Evolutionary conservation across 805 yeast genomes (phyloP).

Genomic region (Saturnispora diversa): DNA sequence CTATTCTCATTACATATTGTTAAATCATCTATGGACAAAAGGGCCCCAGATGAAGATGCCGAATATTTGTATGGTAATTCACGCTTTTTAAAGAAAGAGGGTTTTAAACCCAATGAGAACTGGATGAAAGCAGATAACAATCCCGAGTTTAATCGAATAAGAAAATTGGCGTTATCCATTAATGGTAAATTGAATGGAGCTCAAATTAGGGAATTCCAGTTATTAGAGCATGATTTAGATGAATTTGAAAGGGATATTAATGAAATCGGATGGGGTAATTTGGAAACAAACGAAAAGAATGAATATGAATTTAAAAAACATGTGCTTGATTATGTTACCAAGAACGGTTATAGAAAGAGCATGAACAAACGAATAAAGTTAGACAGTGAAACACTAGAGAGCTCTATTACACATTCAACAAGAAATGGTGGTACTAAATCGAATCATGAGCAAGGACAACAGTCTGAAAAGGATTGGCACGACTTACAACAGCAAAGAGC

Average conservation of each 20-base stretch:
- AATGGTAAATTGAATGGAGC: slow-evolving; percentile 39
- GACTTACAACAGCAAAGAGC: slow-evolving; percentile 40
- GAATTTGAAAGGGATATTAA: slow-evolving; percentile 43
- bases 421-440: slow-evolving; percentile 30
- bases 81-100: background rate
- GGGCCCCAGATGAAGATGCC: too few species aligned
- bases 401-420: too few species aligned
- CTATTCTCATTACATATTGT: too few species aligned
- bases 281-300: slow-evolving; percentile 41
- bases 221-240: slow-evolving; percentile 39
- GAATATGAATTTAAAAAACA: slow-evolving; percentile 46
- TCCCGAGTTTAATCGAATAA: slow-evolving; percentile 25
- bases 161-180: slow-evolving; percentile 30
- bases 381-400: too few species aligned
- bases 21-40: too few species aligned
- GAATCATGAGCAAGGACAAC: slow-evolving; percentile 19
- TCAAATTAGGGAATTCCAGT: slow-evolving; percentile 38
- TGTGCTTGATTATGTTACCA: slow-evolving; percentile 36
- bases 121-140: slow-evolving; percentile 10
- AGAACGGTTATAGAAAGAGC: slow-evolving; percentile 20
- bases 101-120: background rate
- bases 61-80: slow-evolving; percentile 6
- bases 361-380: background rate
- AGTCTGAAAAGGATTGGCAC: slow-evolving; percentile 40
- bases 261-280: slow-evolving; percentile 45